Conservation (phyloP, 306 rosid species). For the Lotus japonicus region DNA sequence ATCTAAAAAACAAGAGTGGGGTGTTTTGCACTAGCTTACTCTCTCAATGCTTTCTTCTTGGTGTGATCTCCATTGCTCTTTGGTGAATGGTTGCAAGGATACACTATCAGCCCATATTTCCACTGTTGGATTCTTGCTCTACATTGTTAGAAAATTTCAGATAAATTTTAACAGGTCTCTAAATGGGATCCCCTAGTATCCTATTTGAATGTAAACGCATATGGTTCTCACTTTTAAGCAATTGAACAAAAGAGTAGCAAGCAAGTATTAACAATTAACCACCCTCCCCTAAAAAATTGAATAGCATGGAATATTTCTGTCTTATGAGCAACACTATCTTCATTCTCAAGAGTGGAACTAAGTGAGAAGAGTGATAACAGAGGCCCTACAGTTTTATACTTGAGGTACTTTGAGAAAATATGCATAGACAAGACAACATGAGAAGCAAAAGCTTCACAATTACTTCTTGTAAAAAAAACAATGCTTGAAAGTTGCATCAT, state of each 20-base stretch:
- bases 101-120: slow-evolving; percentile 64
- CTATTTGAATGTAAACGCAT: too few relatives aligned
- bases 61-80: slow-evolving; percentile 61
- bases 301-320: neutral
- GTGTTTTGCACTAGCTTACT: slow-evolving; percentile 23
- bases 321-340: neutral
- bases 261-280: too few relatives aligned
- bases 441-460: neutral
- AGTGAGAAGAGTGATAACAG: neutral
- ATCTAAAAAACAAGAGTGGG: too few relatives aligned
- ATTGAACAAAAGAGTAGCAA: too few relatives aligned
- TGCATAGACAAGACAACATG: neutral
- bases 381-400: neutral
- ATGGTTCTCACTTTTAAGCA: too few relatives aligned
- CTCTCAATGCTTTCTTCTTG: slow-evolving; percentile 50
- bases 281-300: neutral
- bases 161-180: neutral
- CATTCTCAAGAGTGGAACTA: neutral
- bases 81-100: slow-evolving; percentile 62
- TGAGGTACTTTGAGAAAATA: neutral
- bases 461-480: neutral
- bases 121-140: slow-evolving; percentile 42
- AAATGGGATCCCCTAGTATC: neutral
- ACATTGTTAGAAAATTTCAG: slow-evolving; percentile 2
- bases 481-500: neutral